Percentiles rank a stretch among this genome's conserved stretches.
Conservation (phyloP, 23 red algal species). For the Porphyridium purpureum region DNA sequence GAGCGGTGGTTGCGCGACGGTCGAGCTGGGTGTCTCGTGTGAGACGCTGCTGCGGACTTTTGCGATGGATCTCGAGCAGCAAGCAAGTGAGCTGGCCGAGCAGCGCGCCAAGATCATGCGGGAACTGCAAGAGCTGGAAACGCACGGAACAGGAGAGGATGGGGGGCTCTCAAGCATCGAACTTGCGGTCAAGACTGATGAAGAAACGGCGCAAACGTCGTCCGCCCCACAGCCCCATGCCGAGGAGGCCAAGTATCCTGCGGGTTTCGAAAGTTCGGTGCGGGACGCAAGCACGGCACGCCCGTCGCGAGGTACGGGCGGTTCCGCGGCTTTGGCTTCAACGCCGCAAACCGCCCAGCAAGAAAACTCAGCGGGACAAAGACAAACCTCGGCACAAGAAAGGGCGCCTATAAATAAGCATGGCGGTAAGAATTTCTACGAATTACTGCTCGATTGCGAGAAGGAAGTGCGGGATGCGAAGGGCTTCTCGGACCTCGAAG, state of each 20-base stretch:
- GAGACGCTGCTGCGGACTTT: no score
- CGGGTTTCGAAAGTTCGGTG: no score
- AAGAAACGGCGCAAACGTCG: no score
- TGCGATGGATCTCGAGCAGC: constrained; percentile 40
- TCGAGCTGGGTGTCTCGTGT: no score
- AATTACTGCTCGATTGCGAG: constrained; percentile 61
- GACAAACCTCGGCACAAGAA: background rate
- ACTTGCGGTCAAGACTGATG: no score
- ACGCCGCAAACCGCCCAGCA: constrained; percentile 7
- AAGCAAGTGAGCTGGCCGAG: constrained; percentile 38
- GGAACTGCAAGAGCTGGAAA: constrained; percentile 59
- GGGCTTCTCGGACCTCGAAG: constrained; percentile 54
- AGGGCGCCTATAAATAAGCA: background rate
- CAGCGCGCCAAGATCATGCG: constrained; percentile 58
- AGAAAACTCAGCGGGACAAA: constrained; percentile 4
- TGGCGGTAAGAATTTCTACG: constrained; percentile 5
- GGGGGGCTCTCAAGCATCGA: no score
- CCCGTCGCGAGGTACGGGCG: no score
- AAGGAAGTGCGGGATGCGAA: constrained; percentile 66
- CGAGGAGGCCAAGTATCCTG: no score
- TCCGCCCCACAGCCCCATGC: background rate
- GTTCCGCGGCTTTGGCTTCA: constrained; percentile 4
- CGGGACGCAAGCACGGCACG: no score
- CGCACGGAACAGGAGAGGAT: no score
- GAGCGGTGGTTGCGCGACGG: no score